These are phyloP conservation scores for Leccinum uliginosum DNA, from an alignment of 768 basidiomycete species.

Conservation along the genomic window DNA sequence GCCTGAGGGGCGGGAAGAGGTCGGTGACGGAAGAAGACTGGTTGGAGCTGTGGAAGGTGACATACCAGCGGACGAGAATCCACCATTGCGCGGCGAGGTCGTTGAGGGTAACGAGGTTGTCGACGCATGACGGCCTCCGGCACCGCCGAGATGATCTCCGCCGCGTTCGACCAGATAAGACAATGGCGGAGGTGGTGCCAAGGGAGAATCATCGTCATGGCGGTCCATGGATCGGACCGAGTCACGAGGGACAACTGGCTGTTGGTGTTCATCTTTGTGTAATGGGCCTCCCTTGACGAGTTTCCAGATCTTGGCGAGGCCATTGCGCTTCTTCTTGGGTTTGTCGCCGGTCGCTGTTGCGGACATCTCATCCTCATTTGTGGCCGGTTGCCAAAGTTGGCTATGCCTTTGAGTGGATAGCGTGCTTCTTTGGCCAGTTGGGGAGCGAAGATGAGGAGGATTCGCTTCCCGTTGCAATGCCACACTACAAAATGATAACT, in stretches of 20 bases:
- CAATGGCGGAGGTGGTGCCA: conserved; percentile 87
- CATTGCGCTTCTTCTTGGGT: conserved; percentile 74
- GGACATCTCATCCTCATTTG: conserved; percentile 31
- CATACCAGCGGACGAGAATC: conserved; percentile 54
- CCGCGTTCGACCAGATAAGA: conserved; percentile 73
- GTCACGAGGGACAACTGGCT: conserved; percentile 26
- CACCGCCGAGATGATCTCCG: conserved; percentile 44
- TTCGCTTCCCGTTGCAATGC: conserved; percentile 69
- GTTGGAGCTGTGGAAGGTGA: conserved; percentile 75
- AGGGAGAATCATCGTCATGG: conserved; percentile 65
- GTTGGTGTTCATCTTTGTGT: conserved; percentile 36
- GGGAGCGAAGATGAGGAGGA: conserved; percentile 28
- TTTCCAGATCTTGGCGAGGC: conserved; percentile 77
- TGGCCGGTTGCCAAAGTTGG: conserved; percentile 47
- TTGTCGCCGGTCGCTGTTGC: conserved; percentile 37
- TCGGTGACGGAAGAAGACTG: conserved; percentile 70
- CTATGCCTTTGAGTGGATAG: conserved; percentile 40
- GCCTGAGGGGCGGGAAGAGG: conserved; percentile 62
- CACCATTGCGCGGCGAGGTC: conserved; percentile 50
- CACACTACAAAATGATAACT: conserved; percentile 42
- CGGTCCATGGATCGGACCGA: conserved; percentile 37
- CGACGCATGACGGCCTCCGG: conserved; percentile 54
- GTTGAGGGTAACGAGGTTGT: conserved; percentile 65
- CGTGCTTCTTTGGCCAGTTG: conserved; percentile 33
- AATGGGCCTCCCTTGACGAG: conserved; percentile 58